Conservation (phyloP, 768 basidiomycete genomes). For the Leccinum fibrillosum region DNA sequence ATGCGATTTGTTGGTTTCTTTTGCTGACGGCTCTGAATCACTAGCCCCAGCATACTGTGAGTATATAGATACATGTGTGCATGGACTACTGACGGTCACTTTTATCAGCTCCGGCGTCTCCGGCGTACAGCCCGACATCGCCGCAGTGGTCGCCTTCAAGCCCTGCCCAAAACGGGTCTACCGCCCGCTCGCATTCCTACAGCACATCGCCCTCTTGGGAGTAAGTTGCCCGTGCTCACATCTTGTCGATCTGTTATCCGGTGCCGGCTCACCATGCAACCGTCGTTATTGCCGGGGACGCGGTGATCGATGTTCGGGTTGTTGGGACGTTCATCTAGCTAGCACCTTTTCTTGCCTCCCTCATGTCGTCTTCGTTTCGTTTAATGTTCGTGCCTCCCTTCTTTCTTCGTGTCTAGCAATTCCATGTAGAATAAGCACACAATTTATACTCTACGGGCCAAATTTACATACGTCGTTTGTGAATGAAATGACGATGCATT, state of each 20-base stretch:
- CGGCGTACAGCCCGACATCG: slow-evolving; percentile 82
- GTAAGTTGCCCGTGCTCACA: slow-evolving; percentile 20
- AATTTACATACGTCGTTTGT: slow-evolving; percentile 7
- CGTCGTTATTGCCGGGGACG: slow-evolving; percentile 8
- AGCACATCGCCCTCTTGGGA: slow-evolving; percentile 54
- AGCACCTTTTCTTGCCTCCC: slow-evolving; percentile 22
- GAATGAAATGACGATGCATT: slow-evolving; percentile 3
- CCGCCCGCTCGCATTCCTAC: slow-evolving; percentile 40
- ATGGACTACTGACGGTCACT: slow-evolving; percentile 14
- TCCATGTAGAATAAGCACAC: slow-evolving; percentile 35
- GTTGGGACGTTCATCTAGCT: slow-evolving; percentile 21
- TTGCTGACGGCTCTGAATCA: slow-evolving; percentile 6
- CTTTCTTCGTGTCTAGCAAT: slow-evolving; percentile 25
- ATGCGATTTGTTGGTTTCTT: not conserved
- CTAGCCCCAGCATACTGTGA: slow-evolving; percentile 80
- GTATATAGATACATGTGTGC: slow-evolving; percentile 19
- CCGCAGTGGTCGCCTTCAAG: slow-evolving; percentile 83
- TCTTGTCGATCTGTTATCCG: slow-evolving; percentile 10
- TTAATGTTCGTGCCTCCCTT: slow-evolving; percentile 4
- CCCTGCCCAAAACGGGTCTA: slow-evolving; percentile 55
- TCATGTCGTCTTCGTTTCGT: slow-evolving; percentile 8
- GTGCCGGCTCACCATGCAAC: slow-evolving; percentile 10
- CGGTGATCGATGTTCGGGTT: slow-evolving; percentile 1
- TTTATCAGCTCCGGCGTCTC: slow-evolving; percentile 70
- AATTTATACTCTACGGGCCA: slow-evolving; percentile 24